Base-by-base conservation (phyloP, 2,329 filamentous ascomycete genomes). In the Colletotrichum tamarilloi region DNA sequence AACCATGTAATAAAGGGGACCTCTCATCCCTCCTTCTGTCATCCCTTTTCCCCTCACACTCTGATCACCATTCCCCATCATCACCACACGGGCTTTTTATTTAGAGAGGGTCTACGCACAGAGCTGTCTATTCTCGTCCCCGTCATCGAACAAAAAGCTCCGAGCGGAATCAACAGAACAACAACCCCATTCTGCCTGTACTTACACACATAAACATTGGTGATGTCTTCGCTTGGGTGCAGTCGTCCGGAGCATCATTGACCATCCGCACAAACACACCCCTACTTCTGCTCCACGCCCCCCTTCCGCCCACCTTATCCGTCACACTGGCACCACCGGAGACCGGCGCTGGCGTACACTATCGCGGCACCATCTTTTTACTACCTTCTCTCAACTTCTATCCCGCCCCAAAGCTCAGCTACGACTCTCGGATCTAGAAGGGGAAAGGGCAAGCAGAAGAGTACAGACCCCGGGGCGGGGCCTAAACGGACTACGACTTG, bases 271-370 rank as follows among this genome's bases (percentile, higher is more conserved):
- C 28, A 14, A 42, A 62, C 62, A 22, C 52, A 62, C 64, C 35
- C 62, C 24, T 30, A 53, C 53, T 38, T 16, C 24, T 53, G 8
- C 4, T 38, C 35, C 35, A 38, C 35, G 32, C 32, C 32, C 35
- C 35, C 14, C 14, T 46, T 24, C 46, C 46, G 24, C 62, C 62
- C 67, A 56, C 53, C 62, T 32, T 30, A 57, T 35, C 71, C 56
- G 35, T 56, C 35, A 53, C 22, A 22, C 56, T 70, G 56, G 60
- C 46, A 70, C 59, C 60, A 57, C 5, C 49, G 49, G 62, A 62
- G 60, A 22, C 71, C 71, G 67, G 59, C 66, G 46, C 66, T 55
- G 66, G 46, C 59, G n/a, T 55, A 62, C 35, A 62, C 71, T 58
- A 71, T 53, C 55, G 22, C 56, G 60, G 62, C 67, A 66, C 49